Conservation (phyloP, 495 filamentous ascomycete genomes). For the Immersiella caudata region DNA sequence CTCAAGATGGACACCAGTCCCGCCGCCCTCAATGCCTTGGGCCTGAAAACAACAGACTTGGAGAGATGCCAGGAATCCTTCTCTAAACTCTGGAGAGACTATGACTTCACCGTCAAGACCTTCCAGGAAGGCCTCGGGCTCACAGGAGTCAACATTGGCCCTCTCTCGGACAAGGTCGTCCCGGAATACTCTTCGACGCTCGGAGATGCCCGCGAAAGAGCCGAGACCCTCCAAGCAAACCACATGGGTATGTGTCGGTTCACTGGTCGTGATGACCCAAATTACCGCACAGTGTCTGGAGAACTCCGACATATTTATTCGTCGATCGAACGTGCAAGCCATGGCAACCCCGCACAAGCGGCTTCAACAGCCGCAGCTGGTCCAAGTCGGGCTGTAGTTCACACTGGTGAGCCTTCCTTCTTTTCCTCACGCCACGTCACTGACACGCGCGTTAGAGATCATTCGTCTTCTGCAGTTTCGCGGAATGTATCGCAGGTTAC, state of each 20-base stretch:
- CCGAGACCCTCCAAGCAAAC: neutral
- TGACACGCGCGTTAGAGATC: too few species aligned
- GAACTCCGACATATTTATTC: neutral
- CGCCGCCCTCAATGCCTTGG: slow-evolving; percentile 18
- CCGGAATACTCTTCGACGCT: neutral
- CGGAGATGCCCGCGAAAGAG: neutral
- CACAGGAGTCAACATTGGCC: slow-evolving; percentile 19
- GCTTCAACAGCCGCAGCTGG: neutral
- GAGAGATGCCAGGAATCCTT: slow-evolving; percentile 27
- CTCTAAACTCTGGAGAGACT: slow-evolving; percentile 20
- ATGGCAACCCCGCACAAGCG: neutral
- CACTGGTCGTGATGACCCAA: neutral
- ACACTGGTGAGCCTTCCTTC: neutral
- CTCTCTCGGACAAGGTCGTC: neutral
- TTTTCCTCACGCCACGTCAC: neutral
- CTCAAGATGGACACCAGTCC: slow-evolving; percentile 19
- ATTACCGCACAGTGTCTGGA: neutral
- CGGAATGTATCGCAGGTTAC: neutral
- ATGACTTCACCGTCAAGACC: slow-evolving; percentile 30
- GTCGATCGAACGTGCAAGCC: neutral
- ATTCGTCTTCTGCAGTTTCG: neutral
- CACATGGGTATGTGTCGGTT: neutral
- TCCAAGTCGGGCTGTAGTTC: neutral
- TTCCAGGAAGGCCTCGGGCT: slow-evolving; percentile 27
- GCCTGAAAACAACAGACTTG: slow-evolving; percentile 20